Evolutionary conservation across 768 basidiomycete genomes (phyloP), one percentile per base, ranked within the genome.

Genomic region (Sarcodon aspratus): DNA sequence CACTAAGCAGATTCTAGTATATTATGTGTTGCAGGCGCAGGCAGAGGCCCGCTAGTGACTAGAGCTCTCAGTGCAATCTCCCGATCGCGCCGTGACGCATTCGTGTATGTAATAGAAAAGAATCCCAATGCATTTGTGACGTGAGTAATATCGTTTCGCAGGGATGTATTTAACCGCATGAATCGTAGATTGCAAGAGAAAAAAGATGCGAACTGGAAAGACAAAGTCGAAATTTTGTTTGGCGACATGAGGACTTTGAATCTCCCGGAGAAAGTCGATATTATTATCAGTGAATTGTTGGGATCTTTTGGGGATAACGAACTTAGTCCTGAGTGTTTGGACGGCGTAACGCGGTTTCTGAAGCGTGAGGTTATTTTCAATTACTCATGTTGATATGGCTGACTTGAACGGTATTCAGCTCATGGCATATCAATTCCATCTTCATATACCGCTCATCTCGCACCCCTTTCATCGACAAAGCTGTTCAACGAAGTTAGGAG

Each of bases 271-370:
- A 74, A 77, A 55, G 92, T 80, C 31, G 96, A 98, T 63, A 90
- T 99, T 53, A 69, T 99, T 50, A 84, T 99, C 58, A 95, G 88
- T 67, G 96, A 99, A 64, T 76, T 99, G 17, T 66, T 99, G 57
- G 96, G 96, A 3, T 94, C 91, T 4, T 98, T 99, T 68, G 96
- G 95, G 1, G 96, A 99, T 66, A 99, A 99, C 52, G 96, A 99
- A 63, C 78, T 98, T 44, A 94, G 92, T 60, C 96, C 96, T 0
- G 96, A 99, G 64, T 99, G 96, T 66, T 70, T 99, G 34, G 96
- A 99, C 61, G 96, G 96, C 10, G 94, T 91, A 8, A 80, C 85
- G 78, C 72, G 95, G 44, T 94, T 92, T 61, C 69, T 99, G 61
- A 95, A 96, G 72, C 74, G 92, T 93, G 56, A 60, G 81, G 70